Percentiles rank a stretch among this genome's conserved stretches.
phyloP scores from a whole-genome alignment of 2,329 filamentous ascomycete species.

The Cladorrhinum sp. region DNA sequence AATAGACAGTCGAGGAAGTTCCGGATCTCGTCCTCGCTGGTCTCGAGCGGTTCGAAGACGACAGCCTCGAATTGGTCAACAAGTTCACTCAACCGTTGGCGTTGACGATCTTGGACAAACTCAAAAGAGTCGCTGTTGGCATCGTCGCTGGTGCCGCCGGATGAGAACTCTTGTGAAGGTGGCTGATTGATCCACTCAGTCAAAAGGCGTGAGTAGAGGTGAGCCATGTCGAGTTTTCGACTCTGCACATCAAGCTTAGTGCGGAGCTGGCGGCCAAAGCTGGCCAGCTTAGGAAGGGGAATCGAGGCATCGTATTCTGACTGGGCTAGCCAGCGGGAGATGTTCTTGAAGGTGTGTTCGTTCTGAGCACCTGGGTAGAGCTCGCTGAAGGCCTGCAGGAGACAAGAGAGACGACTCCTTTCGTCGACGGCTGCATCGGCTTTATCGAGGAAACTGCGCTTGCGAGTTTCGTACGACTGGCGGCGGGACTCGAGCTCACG shows the following conservation, averaged over 20 bases:
- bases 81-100: constrained; percentile 36
- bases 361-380: constrained; percentile 21
- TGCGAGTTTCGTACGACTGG: constrained; percentile 37
- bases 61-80: constrained; percentile 39
- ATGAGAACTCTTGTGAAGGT: not conserved
- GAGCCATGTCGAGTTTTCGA: constrained; percentile 34
- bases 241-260: constrained; percentile 35
- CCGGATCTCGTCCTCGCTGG: constrained; percentile 32
- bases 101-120: constrained; percentile 33
- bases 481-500: constrained; percentile 32
- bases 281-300: constrained; percentile 31
- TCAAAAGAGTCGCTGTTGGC: constrained; percentile 30
- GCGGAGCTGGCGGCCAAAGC: constrained; percentile 33
- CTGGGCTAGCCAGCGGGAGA: constrained; percentile 36
- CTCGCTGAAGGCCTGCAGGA: constrained; percentile 25
- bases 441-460: constrained; percentile 39
- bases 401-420: constrained; percentile 23
- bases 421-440: constrained; percentile 19
- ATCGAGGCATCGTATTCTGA: constrained; percentile 38
- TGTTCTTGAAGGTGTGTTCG: constrained; percentile 27
- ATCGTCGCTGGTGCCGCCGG: constrained; percentile 14
- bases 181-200: constrained; percentile 39
- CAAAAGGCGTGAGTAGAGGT: constrained; percentile 37
- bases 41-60: constrained; percentile 38
- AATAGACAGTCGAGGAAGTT: constrained; percentile 34